These are phyloP conservation scores for Camellia oleifera DNA, from an alignment of 179 eudicot genomes.

Conservation along the genomic window DNA sequence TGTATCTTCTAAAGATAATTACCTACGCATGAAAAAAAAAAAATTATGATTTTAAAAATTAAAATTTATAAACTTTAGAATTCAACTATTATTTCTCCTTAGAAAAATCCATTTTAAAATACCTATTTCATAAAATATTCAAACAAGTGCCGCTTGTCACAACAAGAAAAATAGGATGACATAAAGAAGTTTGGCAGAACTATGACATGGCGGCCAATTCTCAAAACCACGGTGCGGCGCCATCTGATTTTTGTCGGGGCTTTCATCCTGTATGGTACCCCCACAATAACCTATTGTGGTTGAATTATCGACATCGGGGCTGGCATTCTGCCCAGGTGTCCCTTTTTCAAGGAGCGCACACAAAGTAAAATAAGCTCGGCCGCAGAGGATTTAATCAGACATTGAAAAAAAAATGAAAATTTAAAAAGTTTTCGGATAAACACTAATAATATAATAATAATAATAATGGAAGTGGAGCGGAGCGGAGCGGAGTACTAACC, in stretches of 20 bases:
- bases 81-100: too few species aligned
- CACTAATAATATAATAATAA: neutral
- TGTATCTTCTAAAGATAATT: too few species aligned
- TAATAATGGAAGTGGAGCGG: neutral
- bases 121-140: too few species aligned
- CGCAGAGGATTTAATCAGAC: neutral
- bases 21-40: too few species aligned
- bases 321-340: too few species aligned
- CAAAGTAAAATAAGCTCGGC: neutral
- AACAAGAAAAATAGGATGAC: neutral
- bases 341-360: too few species aligned
- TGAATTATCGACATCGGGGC: too few species aligned
- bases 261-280: neutral
- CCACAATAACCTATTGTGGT: neutral
- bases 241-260: neutral
- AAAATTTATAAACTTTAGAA: too few species aligned
- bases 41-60: too few species aligned
- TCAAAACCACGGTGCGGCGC: constrained; percentile 8
- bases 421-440: neutral
- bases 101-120: too few species aligned
- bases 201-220: neutral
- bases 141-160: neutral
- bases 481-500: neutral
- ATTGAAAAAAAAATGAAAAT: neutral
- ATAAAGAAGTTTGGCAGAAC: neutral